phyloP scores from a whole-genome alignment of 2,329 filamentous ascomycete species.

The Ceratocystis cacaofunesta region DNA sequence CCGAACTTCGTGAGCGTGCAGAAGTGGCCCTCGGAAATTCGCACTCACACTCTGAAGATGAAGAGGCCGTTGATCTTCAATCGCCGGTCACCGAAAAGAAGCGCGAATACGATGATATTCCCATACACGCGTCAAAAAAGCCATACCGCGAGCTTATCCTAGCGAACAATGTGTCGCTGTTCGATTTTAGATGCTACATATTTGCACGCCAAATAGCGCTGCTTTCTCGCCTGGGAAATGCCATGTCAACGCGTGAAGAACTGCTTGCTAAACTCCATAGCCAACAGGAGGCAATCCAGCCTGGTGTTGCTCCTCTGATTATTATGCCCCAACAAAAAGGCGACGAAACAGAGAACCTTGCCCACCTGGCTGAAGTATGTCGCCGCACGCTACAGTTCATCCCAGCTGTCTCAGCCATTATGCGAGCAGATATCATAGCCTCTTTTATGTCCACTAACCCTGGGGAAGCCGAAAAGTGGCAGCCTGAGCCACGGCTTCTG shows the following conservation, averaged over 20 bases:
- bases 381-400: conserved; percentile 72
- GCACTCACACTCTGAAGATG: conserved; percentile 22
- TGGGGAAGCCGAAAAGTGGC: conserved; percentile 19
- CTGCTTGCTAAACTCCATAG: conserved; percentile 46
- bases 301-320: conserved; percentile 36
- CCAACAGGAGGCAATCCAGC: conserved; percentile 41
- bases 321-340: conserved; percentile 14
- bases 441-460: conserved; percentile 36
- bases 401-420: conserved; percentile 59
- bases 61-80: conserved; percentile 37
- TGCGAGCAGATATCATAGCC: conserved; percentile 62
- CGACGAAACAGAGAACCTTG: conserved; percentile 57
- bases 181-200: conserved; percentile 89
- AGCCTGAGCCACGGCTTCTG: conserved; percentile 24
- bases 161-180: conserved; percentile 86
- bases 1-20: conserved; percentile 51
- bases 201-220: conserved; percentile 79
- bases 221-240: conserved; percentile 69
- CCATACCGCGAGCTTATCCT: conserved; percentile 84
- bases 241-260: conserved; percentile 46
- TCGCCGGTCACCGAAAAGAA: conserved; percentile 26
- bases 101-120: conserved; percentile 31
- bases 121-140: conserved; percentile 52
- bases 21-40: conserved; percentile 22
- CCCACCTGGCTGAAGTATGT: conserved; percentile 74